These are phyloP conservation scores for Typha latifolia DNA, from an alignment of 176 grass and related monocot species.

Conservation along the genomic window DNA sequence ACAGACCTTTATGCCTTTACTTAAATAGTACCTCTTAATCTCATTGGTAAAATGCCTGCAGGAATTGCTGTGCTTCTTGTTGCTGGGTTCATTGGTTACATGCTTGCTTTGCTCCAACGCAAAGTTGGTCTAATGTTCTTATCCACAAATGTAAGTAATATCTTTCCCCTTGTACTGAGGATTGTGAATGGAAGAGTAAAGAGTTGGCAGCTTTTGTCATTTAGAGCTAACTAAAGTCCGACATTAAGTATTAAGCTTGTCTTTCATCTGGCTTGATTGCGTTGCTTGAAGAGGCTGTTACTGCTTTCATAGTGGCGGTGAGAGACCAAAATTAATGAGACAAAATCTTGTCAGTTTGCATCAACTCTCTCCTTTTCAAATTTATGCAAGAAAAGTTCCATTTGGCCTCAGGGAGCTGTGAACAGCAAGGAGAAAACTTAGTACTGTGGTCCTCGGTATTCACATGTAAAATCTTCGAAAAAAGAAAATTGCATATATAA, in stretches of 20 bases:
- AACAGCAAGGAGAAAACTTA: no score
- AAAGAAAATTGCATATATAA: no score
- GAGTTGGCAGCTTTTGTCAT: not conserved
- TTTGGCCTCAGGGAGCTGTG: no score
- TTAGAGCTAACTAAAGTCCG: not conserved
- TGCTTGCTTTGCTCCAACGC: conserved; percentile 81
- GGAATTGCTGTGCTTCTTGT: conserved; percentile 58
- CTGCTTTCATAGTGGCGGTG: not conserved
- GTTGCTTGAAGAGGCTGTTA: not conserved
- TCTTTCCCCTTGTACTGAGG: not conserved
- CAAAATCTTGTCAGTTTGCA: not conserved
- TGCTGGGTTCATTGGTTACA: conserved; percentile 79
- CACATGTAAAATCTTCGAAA: no score
- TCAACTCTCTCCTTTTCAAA: not conserved
- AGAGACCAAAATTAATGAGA: not conserved
- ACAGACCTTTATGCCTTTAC: not conserved
- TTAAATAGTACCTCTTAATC: not conserved
- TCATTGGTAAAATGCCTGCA: conserved; percentile 19
- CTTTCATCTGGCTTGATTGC: not conserved
- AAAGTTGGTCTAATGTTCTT: conserved; percentile 39
- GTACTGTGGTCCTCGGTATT: no score
- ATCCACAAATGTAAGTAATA: conserved; percentile 49
- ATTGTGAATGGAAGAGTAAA: not conserved
- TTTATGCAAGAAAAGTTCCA: not conserved
- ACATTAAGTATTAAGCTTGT: not conserved